Percentiles rank a stretch among this genome's conserved stretches.
These are phyloP conservation scores for Tricladium varicosporioides DNA, from an alignment of 2,329 filamentous ascomycete genomes.

Conservation along the genomic window DNA sequence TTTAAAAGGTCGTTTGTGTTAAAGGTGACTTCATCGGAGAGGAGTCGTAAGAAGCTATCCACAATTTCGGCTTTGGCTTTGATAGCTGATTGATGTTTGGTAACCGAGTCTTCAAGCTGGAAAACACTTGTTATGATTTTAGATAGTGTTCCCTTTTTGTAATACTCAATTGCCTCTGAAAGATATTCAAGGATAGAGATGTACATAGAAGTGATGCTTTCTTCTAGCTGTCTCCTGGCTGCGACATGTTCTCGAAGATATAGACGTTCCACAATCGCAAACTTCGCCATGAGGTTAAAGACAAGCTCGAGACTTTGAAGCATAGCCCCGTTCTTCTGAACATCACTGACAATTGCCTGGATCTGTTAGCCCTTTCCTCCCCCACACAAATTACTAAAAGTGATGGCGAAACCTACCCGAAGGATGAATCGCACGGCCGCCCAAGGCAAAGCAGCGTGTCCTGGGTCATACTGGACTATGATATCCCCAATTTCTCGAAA, in stretches of 20 bases:
- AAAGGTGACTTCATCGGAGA: neutral
- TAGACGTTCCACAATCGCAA: neutral
- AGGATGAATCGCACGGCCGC: constrained; percentile 13
- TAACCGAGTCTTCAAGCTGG: neutral
- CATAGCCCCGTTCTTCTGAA: constrained; percentile 5
- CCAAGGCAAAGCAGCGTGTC: constrained; percentile 19
- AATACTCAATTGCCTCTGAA: constrained; percentile 4
- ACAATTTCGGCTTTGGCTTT: neutral
- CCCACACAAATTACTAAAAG: neutral
- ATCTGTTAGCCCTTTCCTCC: neutral
- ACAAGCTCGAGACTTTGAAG: constrained; percentile 7
- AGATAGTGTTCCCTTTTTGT: neutral
- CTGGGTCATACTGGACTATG: constrained; percentile 16
- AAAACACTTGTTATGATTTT: constrained; percentile 10
- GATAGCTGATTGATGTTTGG: constrained; percentile 7
- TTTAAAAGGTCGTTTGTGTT: neutral
- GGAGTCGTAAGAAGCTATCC: neutral
- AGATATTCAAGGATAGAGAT: constrained; percentile 5
- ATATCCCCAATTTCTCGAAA: constrained; percentile 8
- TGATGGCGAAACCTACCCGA: constrained; percentile 11
- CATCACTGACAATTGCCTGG: constrained; percentile 10
- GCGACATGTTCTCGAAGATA: neutral
- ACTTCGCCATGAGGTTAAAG: constrained; percentile 3
- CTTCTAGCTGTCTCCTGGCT: neutral
- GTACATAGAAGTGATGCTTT: constrained; percentile 4